Conservation (phyloP, 441 rosid genomes). For the Breynia disticha region DNA sequence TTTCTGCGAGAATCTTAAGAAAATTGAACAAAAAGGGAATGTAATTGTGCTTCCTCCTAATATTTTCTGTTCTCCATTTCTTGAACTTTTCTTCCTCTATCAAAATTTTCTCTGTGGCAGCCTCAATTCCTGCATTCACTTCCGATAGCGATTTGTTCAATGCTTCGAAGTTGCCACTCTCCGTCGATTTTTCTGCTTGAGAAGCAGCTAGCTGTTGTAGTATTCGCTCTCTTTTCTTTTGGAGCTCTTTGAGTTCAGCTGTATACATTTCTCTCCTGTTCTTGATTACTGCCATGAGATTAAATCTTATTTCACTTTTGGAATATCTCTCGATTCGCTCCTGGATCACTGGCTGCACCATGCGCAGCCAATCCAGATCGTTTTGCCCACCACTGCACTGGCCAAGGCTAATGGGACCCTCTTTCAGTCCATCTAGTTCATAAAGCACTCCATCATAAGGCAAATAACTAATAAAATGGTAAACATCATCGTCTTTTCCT, state of each 20-base stretch:
- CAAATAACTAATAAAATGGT: conserved; percentile 90
- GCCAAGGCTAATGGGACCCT: conserved; percentile 93
- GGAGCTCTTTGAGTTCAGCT: conserved; percentile 80
- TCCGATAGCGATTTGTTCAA: conserved; percentile 55
- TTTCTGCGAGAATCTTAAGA: conserved; percentile 92
- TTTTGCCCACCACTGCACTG: conserved; percentile 45
- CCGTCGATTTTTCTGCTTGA: conserved; percentile 49
- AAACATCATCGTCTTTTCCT: conserved; percentile 82
- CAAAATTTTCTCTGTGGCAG: conserved; percentile 71
- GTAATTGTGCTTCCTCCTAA: conserved; percentile 89
- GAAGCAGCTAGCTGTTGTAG: conserved; percentile 51
- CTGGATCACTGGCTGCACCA: conserved; percentile 95
- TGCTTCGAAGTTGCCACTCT: conserved; percentile 37
- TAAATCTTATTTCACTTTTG: conserved; percentile 83
- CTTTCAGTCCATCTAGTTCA: conserved; percentile 94
- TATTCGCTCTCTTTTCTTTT: conserved; percentile 66
- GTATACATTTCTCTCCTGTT: conserved; percentile 82
- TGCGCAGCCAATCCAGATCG: conserved; percentile 67
- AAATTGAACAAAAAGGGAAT: conserved; percentile 92
- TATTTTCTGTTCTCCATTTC: conserved; percentile 92
- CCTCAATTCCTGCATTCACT: conserved; percentile 66
- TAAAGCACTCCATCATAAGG: conserved; percentile 85
- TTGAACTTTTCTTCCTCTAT: conserved; percentile 90
- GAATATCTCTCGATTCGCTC: conserved; percentile 86
- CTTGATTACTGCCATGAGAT: conserved; percentile 85